These are phyloP conservation scores for Apiotrichum montevideense DNA, from an alignment of 1,284 basidiomycete species.

Conservation along the genomic window DNA sequence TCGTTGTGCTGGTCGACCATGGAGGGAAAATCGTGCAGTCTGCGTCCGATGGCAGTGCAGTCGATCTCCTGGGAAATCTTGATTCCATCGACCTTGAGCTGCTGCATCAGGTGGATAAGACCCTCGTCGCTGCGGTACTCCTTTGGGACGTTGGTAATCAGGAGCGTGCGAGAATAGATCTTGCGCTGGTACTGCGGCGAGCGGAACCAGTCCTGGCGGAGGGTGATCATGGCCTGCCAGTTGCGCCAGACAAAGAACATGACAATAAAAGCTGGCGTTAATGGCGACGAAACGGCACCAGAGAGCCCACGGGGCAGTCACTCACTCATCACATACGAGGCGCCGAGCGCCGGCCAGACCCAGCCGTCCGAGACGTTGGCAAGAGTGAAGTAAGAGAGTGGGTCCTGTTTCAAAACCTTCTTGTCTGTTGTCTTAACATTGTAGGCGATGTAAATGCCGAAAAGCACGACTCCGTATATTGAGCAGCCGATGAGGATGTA, in stretches of 20 bases:
- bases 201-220: slow-evolving; percentile 46
- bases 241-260: slow-evolving; percentile 56
- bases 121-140: slow-evolving; percentile 71
- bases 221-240: slow-evolving; percentile 61
- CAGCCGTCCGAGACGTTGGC: slow-evolving; percentile 61
- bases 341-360: slow-evolving; percentile 69
- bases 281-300: slow-evolving; percentile 33
- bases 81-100: slow-evolving; percentile 53
- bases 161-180: slow-evolving; percentile 46
- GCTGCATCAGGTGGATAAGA: slow-evolving; percentile 62
- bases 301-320: background rate
- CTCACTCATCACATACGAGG: slow-evolving; percentile 64
- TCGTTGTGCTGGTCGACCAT: slow-evolving; percentile 68
- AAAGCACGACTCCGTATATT: slow-evolving; percentile 61
- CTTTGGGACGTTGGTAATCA: slow-evolving; percentile 64
- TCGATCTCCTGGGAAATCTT: slow-evolving; percentile 44
- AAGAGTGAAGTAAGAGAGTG: slow-evolving; percentile 71
- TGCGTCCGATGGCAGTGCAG: slow-evolving; percentile 38
- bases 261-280: slow-evolving; percentile 29
- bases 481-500: slow-evolving; percentile 60
- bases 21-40: slow-evolving; percentile 45
- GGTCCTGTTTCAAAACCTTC: slow-evolving; percentile 34
- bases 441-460: slow-evolving; percentile 59
- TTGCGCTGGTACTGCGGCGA: slow-evolving; percentile 43
- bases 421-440: slow-evolving; percentile 57